Evolutionary conservation across 805 yeast species (phyloP).

Genomic region (Lipomyces spencermartinsiae): DNA sequence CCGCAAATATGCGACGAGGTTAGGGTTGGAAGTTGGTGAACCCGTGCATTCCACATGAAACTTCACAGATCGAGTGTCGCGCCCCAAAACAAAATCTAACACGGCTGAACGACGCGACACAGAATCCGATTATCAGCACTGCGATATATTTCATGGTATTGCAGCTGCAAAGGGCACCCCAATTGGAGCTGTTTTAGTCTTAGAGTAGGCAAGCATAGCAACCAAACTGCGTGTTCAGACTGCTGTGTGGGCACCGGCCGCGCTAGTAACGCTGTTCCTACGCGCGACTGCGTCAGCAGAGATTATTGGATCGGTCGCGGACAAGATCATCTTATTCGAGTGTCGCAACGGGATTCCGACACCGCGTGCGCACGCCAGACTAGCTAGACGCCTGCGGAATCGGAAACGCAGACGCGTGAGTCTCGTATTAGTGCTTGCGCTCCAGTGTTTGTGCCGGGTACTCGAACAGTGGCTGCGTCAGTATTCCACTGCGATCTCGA

Average conservation of each 20-base stretch:
- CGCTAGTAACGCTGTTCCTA: neutral
- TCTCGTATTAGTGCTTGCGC: constrained; percentile 6
- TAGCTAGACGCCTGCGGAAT: neutral
- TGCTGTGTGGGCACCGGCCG: neutral
- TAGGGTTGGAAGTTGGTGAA: too few relatives aligned
- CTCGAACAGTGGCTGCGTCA: constrained; percentile 9
- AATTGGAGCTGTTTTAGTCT: neutral
- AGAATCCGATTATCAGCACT: too few relatives aligned
- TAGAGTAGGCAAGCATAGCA: neutral
- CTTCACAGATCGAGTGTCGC: too few relatives aligned
- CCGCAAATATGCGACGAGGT: too few relatives aligned
- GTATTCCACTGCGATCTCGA: constrained; percentile 4
- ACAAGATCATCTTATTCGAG: neutral
- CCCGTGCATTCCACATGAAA: too few relatives aligned
- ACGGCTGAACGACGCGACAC: too few relatives aligned
- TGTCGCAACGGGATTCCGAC: neutral
- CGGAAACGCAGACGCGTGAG: neutral
- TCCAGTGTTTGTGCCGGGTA: constrained; percentile 11
- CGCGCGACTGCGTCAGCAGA: neutral
- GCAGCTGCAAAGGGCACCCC: neutral
- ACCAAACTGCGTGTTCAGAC: constrained; percentile 6
- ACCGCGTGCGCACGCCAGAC: neutral
- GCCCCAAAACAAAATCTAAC: too few relatives aligned
- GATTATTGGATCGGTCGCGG: neutral
- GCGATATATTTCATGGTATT: neutral